These are phyloP conservation scores for Pleurotus djamor DNA, from an alignment of 768 basidiomycete species.

Conservation along the genomic window DNA sequence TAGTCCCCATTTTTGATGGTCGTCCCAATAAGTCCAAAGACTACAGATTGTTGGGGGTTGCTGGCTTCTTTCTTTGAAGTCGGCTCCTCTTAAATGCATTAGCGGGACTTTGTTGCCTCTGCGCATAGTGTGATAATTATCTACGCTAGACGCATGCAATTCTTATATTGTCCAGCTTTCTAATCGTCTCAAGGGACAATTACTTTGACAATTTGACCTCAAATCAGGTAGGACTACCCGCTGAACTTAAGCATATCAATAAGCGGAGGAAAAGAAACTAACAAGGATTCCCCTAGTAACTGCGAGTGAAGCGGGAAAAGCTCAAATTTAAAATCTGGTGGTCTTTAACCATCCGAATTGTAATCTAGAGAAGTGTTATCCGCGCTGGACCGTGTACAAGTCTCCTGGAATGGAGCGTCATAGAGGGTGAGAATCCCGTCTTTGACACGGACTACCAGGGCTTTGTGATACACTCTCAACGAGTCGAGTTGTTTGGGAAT, in stretches of 20 bases:
- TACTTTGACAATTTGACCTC: conserved; percentile 50
- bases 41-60: conserved; percentile 39
- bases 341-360: conserved; percentile 64
- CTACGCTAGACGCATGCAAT: conserved; percentile 27
- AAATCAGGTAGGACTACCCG: conserved; percentile 80
- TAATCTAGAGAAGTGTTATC: conserved; percentile 79
- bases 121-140: conserved; percentile 52
- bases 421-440: conserved; percentile 71
- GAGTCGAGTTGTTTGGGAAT: conserved; percentile 87
- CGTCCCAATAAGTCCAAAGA: no score
- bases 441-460: conserved; percentile 34
- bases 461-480: conserved; percentile 55
- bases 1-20: no score
- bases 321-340: conserved; percentile 81
- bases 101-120: conserved; percentile 27
- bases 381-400: conserved; percentile 71
- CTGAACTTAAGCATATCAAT: conserved; percentile 90
- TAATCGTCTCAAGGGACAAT: conserved; percentile 19
- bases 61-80: conserved; percentile 21
- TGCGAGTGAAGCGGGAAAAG: conserved; percentile 84
- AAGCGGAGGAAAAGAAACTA: conserved; percentile 91
- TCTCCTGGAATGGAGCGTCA: conserved; percentile 78
- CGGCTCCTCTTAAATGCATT: conserved; percentile 46
- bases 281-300: conserved; percentile 89
- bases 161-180: conserved; percentile 17